Evolutionary conservation across 2,329 filamentous ascomycete species (phyloP), one percentile per base, ranked within the genome.

Genomic region (Clarireedia monteithiana): DNA sequence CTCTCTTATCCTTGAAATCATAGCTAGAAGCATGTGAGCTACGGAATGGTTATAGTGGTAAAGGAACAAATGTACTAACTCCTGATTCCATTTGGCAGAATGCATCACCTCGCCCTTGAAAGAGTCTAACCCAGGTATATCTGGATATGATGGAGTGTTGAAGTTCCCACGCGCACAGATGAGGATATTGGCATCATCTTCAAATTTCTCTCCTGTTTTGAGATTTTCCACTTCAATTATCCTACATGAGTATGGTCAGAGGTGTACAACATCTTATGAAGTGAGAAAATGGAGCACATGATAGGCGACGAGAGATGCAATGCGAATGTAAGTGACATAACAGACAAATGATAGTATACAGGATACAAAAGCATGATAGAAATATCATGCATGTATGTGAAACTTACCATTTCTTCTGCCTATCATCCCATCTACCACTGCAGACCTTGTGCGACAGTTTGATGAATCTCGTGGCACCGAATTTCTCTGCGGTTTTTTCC

Each of bases 141-240:
- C 71, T 0, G 84, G 84, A 2, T 85, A 70, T 56, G 77, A 80
- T 79, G 82, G 85, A 15, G 77, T 77, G 63, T 86, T 87, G 69
- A 88, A 85, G 39, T 79, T 75, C 0, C 85, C 85, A 50, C 84
- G 78, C 0, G 83, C 83, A 0, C 80, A 81, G 30, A 88, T 70
- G 1, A 88, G 67, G 53, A 85, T 78, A 59, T 88, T 84, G 2
- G 78, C 75, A 39, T 76, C 73, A 34, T 81, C 75, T 62, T 72
- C 60, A 4, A 72, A 71, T 0, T 68, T 65, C 53, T 75, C 63
- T 5, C 69, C 70, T 1, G 70, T 72, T 39, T 62, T 56, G 7
- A 75, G 59, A 42, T 78, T 71, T 20, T 69, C 68, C 0, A 78
- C 64, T 4, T 46, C 49, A 15, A 64, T 45, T n/a, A 63, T 71